phyloP scores from a whole-genome alignment of 139 green algal genomes.

The Chlorella ohadii region DNA sequence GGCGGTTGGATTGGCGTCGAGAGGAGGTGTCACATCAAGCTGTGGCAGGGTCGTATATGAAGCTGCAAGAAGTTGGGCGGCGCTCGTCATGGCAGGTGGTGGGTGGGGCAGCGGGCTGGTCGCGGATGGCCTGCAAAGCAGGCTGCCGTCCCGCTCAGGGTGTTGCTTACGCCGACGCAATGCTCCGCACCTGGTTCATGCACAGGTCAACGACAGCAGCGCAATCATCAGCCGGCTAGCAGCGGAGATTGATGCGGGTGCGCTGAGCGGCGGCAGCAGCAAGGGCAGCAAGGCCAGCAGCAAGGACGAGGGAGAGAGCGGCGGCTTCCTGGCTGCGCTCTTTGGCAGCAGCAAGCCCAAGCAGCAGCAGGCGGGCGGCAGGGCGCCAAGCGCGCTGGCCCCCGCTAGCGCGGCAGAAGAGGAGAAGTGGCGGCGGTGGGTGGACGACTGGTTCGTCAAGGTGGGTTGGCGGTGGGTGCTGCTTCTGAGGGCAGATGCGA shows the following conservation, averaged over 20 bases:
- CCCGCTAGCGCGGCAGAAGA: constrained; percentile 51
- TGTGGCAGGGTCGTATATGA: no score
- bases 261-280: constrained; percentile 3
- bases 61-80: no score
- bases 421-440: constrained; percentile 88
- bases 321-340: not conserved
- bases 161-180: no score
- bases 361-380: not conserved
- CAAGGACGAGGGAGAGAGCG: not conserved
- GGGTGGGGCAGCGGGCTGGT: no score
- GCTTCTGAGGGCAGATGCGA: no score
- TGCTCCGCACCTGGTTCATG: no score
- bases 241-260: constrained; percentile 64
- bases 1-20: no score
- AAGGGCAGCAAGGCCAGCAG: constrained; percentile 26
- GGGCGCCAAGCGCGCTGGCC: no score
- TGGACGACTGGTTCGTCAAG: constrained; percentile 93
- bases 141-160: no score
- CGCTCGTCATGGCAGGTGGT: no score
- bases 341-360: constrained; percentile 19
- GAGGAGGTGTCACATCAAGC: no score
- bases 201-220: constrained; percentile 84
- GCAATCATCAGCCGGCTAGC: constrained; percentile 82
- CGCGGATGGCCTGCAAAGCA: no score
- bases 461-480: constrained; percentile 22